Evolutionary conservation across 345 rosid species (phyloP), one percentile per base, ranked within the genome.

Genomic region (Theobroma cacao): DNA sequence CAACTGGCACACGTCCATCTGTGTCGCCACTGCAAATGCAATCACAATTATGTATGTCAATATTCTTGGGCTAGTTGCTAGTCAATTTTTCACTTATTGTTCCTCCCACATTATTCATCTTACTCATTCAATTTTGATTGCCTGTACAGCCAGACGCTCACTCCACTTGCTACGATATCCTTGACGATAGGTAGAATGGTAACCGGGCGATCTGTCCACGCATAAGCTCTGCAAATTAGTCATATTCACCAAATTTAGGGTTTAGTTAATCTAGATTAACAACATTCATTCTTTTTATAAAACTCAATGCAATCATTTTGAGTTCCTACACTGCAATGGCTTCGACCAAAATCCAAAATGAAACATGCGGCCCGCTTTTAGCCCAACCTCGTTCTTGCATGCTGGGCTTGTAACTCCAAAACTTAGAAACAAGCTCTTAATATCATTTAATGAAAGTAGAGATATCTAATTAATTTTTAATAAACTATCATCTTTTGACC

Each of bases 121-220:
- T 63, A 64, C 3, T 15, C 43, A 11, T 17, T 34, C 22, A 14
- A 6, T 18, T 1, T 18, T n/a, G 15, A 41, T 28, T 7, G 38
- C 90, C 90, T 90, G 77, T 87, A 90, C 40, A 90, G 78, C 91
- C 91, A 88, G 77, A 90, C 84, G 76, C 79, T 88, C 53, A 90
- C 82, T 31, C 93, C 91, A 18, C 82, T 89, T 72, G 79, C 79
- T 74, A 90, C 80, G 79, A 90, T 90, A 64, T 88, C 87, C 78
- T 83, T 78, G 74, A 85, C 85, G 67, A 86, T 82, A 2, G 91
- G 87, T 74, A 90, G 83, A 47, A 88, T 70, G 17, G 93, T 88
- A 79, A 56, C 74, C 82, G 60, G 79, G 67, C 53, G 20, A 47
- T 70, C 53, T 43, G n/a, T 50, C 66, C 66, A 61, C 13, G n/a